phyloP scores from a whole-genome alignment of 495 filamentous ascomycete genomes.

The Ascobolus immersus region DNA sequence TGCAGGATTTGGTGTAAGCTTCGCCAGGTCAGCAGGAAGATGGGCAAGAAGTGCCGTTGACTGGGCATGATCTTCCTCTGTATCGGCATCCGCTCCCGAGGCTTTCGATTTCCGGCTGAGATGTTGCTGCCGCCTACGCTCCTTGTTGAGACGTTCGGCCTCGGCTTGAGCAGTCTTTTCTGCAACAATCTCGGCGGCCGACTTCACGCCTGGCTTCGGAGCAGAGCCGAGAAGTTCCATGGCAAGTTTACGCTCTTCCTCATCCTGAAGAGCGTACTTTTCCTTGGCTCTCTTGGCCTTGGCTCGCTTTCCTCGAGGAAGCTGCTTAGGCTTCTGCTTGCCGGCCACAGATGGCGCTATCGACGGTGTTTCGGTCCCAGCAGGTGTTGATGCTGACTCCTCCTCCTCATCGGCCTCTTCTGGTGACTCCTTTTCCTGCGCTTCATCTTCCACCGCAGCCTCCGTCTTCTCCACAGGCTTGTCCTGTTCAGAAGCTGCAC shows the following conservation, averaged over 20 bases:
- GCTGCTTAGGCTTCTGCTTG: conserved; percentile 13
- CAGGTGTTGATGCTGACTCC: conserved; percentile 3
- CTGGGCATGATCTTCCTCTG: no score
- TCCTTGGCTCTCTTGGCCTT: conserved; percentile 69
- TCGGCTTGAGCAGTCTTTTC: no score
- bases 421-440: conserved; percentile 12
- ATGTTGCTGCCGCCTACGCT: no score
- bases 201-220: conserved; percentile 23
- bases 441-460: conserved; percentile 17
- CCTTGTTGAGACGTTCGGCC: no score
- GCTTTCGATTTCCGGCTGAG: no score
- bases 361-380: no score
- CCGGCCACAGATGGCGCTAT: conserved; percentile 1
- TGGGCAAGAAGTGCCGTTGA: no score
- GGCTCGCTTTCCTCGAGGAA: conserved; percentile 51
- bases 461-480: conserved; percentile 15
- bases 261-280: conserved; percentile 89
- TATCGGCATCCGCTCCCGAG: no score
- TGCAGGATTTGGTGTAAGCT: no score
- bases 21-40: no score
- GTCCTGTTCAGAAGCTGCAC: conserved; percentile 16
- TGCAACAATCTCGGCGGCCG: no score
- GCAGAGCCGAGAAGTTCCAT: conserved; percentile 57
- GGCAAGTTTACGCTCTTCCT: conserved; percentile 65
- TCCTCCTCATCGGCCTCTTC: conserved; percentile 14